Conservation (phyloP, 140 eudicot species). For the Stevia rebaudiana region DNA sequence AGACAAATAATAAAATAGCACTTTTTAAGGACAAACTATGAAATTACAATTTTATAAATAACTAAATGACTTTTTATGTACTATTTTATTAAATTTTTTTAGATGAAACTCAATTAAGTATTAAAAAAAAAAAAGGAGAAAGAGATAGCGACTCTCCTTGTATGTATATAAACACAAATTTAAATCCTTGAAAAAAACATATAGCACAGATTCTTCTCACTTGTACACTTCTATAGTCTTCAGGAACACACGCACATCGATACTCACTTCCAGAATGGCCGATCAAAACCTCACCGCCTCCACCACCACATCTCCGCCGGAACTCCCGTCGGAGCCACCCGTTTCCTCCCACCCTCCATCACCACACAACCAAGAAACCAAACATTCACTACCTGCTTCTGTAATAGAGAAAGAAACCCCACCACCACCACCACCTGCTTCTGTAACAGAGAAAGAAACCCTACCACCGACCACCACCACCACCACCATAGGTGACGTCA, state of each 20-base stretch:
- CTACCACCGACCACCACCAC: conserved; percentile 10
- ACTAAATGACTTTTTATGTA: too few species aligned
- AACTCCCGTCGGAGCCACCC: conserved; percentile 13
- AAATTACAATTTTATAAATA: too few species aligned
- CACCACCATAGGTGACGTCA: conserved; percentile 24
- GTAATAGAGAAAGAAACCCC: background rate
- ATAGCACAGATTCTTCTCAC: conserved; percentile 15
- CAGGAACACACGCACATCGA: conserved; percentile 15
- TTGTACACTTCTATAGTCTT: background rate
- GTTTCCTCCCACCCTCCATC: conserved; percentile 13
- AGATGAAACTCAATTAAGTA: too few species aligned
- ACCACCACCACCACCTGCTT: conserved; percentile 16
- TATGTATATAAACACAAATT: too few species aligned
- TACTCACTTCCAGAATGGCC: conserved; percentile 33
- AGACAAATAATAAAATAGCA: too few species aligned
- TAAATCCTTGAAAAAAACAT: background rate
- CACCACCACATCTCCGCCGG: conserved; percentile 23
- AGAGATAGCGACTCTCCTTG: background rate
- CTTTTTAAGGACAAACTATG: too few species aligned
- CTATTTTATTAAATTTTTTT: too few species aligned
- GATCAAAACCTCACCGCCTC: conserved; percentile 23
- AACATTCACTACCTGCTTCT: conserved; percentile 11
- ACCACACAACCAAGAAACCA: conserved; percentile 7
- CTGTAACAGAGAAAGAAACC: background rate
- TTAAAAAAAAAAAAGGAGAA: background rate